Evolutionary conservation across 116 monocot species (phyloP).

Genomic region (Dioscorea cayenensis): DNA sequence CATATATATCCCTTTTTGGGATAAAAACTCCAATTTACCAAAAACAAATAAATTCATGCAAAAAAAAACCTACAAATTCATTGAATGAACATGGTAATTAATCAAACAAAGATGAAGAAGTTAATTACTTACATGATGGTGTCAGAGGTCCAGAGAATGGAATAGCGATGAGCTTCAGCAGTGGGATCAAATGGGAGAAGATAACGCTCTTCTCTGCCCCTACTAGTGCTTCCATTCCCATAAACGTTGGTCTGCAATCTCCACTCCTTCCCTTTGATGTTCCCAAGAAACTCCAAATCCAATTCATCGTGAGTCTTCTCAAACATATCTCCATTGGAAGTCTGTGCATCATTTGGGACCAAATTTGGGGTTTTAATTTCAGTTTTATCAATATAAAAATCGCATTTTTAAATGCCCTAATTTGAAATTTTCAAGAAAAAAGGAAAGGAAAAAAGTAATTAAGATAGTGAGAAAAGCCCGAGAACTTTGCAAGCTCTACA

Average conservation of each 20-base stretch:
- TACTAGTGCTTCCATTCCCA: conserved; percentile 42
- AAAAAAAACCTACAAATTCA: not conserved
- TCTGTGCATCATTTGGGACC: conserved; percentile 13
- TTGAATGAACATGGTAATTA: not conserved
- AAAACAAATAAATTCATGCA: too few relatives aligned
- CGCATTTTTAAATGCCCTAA: too few relatives aligned
- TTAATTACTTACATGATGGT: conserved; percentile 25
- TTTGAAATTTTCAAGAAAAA: too few relatives aligned
- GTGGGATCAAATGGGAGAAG: conserved; percentile 44
- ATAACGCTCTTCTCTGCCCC: conserved; percentile 37
- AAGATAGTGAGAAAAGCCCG: too few relatives aligned
- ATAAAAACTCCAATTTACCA: too few relatives aligned
- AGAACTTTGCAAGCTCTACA: too few relatives aligned
- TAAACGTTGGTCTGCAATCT: conserved; percentile 45
- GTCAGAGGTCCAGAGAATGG: conserved; percentile 33
- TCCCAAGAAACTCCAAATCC: conserved; percentile 49
- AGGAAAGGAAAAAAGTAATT: too few relatives aligned
- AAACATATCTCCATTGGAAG: conserved; percentile 44
- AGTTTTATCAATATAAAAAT: too few relatives aligned
- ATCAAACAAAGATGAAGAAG: not conserved
- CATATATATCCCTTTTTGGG: too few relatives aligned
- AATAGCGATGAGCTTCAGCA: conserved; percentile 32
- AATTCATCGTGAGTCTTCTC: conserved; percentile 43
- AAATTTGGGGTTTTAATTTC: too few relatives aligned
- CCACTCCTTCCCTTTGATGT: conserved; percentile 43